Percentiles rank a stretch among this genome's conserved stretches.
These are phyloP conservation scores for Auricularia cornea DNA, from an alignment of 768 basidiomycete species.

Conservation along the genomic window DNA sequence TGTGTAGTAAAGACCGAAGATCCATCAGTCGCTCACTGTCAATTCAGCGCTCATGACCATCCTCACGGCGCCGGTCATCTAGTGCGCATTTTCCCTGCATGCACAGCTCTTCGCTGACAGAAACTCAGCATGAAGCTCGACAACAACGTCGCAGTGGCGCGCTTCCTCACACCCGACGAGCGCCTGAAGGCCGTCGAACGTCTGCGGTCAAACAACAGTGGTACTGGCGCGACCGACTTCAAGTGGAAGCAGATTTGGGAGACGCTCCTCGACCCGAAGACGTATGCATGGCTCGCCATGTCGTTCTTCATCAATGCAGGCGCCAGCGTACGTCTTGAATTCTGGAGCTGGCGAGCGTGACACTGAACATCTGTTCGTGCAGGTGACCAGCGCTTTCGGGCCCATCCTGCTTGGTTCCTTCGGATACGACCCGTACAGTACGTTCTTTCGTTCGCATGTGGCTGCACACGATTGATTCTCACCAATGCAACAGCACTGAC, in stretches of 20 bases:
- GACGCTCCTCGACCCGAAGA: constrained; percentile 30
- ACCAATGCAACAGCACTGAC: not conserved
- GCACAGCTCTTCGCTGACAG: too few species aligned
- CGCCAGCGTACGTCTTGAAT: constrained; percentile 22
- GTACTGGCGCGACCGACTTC: constrained; percentile 37
- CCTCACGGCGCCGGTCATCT: constrained; percentile 28
- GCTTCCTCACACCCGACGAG: constrained; percentile 33
- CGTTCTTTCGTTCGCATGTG: constrained; percentile 33
- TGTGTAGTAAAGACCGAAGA: not conserved
- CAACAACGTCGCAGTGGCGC: constrained; percentile 26
- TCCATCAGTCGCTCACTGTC: not conserved
- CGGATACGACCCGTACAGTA: constrained; percentile 12
- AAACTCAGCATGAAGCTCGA: constrained; percentile 12
- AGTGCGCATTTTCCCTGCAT: constrained; percentile 16
- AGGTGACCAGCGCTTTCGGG: constrained; percentile 34
- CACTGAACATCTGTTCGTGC: too few species aligned
- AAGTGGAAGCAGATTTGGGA: constrained; percentile 38
- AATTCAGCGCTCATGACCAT: constrained; percentile 30
- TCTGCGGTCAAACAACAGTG: constrained; percentile 35
- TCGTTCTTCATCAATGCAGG: constrained; percentile 32
- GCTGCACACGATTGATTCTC: constrained; percentile 31
- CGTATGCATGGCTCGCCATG: constrained; percentile 34
- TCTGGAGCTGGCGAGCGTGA: too few species aligned
- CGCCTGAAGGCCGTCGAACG: constrained; percentile 36
- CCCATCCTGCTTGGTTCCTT: constrained; percentile 32